Evolutionary conservation across 164 flowering plant species (phyloP).

Genomic region (Santalum album): DNA sequence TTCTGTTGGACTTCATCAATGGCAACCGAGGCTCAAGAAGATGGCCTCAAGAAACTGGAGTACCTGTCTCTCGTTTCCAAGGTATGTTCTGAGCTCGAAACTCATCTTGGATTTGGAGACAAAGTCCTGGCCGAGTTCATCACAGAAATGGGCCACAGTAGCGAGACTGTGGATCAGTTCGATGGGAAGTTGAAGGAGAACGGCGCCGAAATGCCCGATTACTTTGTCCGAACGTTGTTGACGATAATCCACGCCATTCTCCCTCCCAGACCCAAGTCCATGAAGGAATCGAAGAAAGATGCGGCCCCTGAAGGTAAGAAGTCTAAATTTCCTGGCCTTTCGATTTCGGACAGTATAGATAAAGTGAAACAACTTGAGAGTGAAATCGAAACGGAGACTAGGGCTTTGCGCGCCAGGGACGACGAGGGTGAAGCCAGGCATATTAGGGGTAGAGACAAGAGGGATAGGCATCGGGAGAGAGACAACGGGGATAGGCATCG

Average conservation of each 20-base stretch:
- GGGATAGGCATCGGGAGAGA: conserved; percentile 20
- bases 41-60: conserved; percentile 60
- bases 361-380: conserved; percentile 58
- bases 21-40: conserved; percentile 15
- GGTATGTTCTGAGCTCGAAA: conserved; percentile 75
- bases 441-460: conserved; percentile 3
- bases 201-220: conserved; percentile 88
- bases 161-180: conserved; percentile 57
- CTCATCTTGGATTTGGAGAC: conserved; percentile 66
- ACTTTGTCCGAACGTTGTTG: conserved; percentile 66
- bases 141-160: conserved; percentile 53
- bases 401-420: conserved; percentile 9
- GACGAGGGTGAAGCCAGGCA: neutral
- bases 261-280: conserved; percentile 39
- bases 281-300: conserved; percentile 16
- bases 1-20: too few relatives aligned
- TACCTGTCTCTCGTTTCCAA: conserved; percentile 81
- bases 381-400: conserved; percentile 56
- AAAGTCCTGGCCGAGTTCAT: conserved; percentile 85
- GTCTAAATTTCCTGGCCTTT: conserved; percentile 32
- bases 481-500: conserved; percentile 19
- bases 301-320: conserved; percentile 17
- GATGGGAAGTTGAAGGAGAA: conserved; percentile 60
- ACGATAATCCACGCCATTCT: conserved; percentile 79
- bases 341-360: conserved; percentile 41